Percentiles rank a stretch among this genome's conserved stretches.
phyloP scores from a whole-genome alignment of 768 basidiomycete species.

The Leccinum truebloodii region DNA sequence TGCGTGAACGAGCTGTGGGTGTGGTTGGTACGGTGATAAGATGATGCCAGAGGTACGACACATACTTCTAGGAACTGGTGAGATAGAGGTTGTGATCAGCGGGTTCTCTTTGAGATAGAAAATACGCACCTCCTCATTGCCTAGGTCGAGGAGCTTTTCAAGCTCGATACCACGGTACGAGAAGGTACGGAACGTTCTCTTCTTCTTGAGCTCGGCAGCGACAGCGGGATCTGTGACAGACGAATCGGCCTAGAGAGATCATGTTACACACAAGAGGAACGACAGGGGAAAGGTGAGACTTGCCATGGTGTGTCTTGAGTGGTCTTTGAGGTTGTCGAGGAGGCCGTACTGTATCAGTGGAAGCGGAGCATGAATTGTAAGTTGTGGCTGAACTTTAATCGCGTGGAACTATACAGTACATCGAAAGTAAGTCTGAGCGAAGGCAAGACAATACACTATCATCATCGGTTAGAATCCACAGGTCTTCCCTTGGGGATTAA shows the following conservation, averaged over 20 bases:
- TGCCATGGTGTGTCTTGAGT: constrained; percentile 37
- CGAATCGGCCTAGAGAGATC: constrained; percentile 64
- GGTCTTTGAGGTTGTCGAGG: constrained; percentile 29
- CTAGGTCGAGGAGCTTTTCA: constrained; percentile 95
- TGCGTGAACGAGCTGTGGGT: constrained; percentile 88
- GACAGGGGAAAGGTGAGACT: not conserved
- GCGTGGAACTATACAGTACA: constrained; percentile 67
- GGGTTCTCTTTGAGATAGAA: not conserved
- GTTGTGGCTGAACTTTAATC: constrained; percentile 42
- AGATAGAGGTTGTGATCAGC: constrained; percentile 1
- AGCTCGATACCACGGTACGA: constrained; percentile 98
- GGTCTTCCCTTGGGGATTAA: constrained; percentile 95
- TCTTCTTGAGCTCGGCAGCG: constrained; percentile 98
- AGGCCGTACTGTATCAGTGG: constrained; percentile 3
- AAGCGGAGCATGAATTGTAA: constrained; percentile 35
- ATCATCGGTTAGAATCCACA: constrained; percentile 87
- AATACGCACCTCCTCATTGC: constrained; percentile 84
- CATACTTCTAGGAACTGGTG: constrained; percentile 77
- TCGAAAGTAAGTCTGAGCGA: constrained; percentile 8
- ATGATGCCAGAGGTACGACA: constrained; percentile 15
- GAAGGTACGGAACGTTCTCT: constrained; percentile 98
- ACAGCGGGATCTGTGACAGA: constrained; percentile 86
- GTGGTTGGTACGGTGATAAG: not conserved
- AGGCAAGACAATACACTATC: constrained; percentile 27
- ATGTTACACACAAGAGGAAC: not conserved